Conservation (phyloP, 345 rosid species). For the Gossypium herbaceum region DNA sequence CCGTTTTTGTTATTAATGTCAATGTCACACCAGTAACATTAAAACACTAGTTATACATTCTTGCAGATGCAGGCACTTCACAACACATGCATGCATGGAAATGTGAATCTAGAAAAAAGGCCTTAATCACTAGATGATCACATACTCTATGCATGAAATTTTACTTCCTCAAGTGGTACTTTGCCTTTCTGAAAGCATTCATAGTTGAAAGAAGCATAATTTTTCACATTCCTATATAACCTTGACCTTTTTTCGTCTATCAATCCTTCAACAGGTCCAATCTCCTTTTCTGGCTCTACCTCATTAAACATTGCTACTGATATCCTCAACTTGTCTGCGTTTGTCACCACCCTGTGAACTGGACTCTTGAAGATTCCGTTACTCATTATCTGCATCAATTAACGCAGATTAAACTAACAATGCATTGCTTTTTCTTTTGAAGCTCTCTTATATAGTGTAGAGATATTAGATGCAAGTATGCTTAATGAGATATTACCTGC, state of each 20-base stretch:
- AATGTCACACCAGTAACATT: too few species aligned
- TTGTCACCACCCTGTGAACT: slow-evolving; percentile 46
- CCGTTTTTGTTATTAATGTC: too few species aligned
- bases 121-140: not conserved
- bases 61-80: not conserved
- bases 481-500: slow-evolving; percentile 25
- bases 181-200: slow-evolving; percentile 38
- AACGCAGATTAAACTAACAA: not conserved
- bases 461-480: not conserved
- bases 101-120: not conserved
- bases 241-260: slow-evolving; percentile 30
- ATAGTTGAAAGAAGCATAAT: slow-evolving; percentile 38
- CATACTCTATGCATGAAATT: not conserved
- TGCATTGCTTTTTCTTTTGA: too few species aligned
- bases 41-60: not conserved
- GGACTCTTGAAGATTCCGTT: slow-evolving; percentile 56
- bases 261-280: slow-evolving; percentile 28
- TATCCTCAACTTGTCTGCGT: slow-evolving; percentile 38
- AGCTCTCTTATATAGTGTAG: too few species aligned
- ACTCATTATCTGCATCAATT: slow-evolving; percentile 45
- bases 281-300: slow-evolving; percentile 35
- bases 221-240: slow-evolving; percentile 36
- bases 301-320: slow-evolving; percentile 40
- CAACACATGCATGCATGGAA: not conserved
- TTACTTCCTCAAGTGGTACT: slow-evolving; percentile 37